Evolutionary conservation across 2,329 filamentous ascomycete genomes (phyloP), one percentile per base, ranked within the genome.

Genomic region (Myrmaecium sp.): DNA sequence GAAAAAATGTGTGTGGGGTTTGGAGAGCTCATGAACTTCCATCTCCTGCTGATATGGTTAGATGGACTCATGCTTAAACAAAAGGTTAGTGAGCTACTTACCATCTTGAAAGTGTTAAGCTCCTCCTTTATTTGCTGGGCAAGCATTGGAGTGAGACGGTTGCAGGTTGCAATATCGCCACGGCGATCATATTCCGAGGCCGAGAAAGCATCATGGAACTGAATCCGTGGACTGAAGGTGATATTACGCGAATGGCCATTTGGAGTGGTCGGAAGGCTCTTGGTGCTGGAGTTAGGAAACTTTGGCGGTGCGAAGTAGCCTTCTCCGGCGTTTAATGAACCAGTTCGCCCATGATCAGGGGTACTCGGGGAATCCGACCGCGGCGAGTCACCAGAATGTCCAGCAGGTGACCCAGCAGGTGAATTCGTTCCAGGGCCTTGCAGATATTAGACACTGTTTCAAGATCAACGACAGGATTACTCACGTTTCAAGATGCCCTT

Each of bases 1-100:
- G 66, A 98, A 95, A 69, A 98, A 98, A 67, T 98, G 89, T 43
- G 89, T 98, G 64, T 98, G 94, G 47, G 94, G 84, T 62, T 95
- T 98, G 39, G 89, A 95, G 51, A 77, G 81, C 58, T 95, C 89
- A 54, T 98, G 89, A 44, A 98, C 89, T 63, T 95, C 89, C 89
- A 98, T 98, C 62, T 98, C 89, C 89, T 95, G 28, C 9, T 10
- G 7, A 6, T n/a, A 10, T 23, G 20, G 41, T 69, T 52, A 68
- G 60, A 3, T 5, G 9, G 17, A 7, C 9, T 23, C 17, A 29
- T 18, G 25, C 15, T n/a, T 9, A 1, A 23, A 3, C 21, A 1
- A 23, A 10, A 13, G n/a, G 15, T 14, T 4, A 5, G 1, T 7
- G n/a, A 18, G 10, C 2, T 12, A 56, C 74, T 34, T 60, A 89